These are phyloP conservation scores for Fusarium pseudocircinatum DNA, from an alignment of 2,329 filamentous ascomycete species.

Conservation along the genomic window DNA sequence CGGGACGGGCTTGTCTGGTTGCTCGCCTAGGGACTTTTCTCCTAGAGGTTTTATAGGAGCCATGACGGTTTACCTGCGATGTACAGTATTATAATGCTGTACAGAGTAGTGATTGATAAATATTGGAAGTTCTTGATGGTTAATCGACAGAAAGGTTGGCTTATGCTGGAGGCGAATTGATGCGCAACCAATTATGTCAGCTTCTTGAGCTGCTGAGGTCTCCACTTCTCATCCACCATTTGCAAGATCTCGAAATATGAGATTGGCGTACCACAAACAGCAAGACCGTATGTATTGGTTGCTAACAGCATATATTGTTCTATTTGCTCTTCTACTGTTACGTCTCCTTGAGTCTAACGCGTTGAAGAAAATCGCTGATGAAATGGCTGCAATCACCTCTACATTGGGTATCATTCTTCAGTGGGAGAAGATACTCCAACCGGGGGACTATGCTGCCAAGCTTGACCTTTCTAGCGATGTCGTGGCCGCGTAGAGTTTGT, in stretches of 20 bases:
- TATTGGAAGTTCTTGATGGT: neutral
- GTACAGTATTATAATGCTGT: neutral
- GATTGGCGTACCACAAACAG: neutral
- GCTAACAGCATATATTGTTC: neutral
- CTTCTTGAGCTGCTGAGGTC: neutral
- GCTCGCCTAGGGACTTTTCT: neutral
- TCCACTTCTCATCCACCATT: conserved; percentile 1
- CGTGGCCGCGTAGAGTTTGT: neutral
- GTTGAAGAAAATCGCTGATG: neutral
- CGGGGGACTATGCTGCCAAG: neutral
- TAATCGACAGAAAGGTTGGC: neutral
- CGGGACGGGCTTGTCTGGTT: conserved; percentile 52
- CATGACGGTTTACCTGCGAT: conserved; percentile 7
- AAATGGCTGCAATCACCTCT: neutral
- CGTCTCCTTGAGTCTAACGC: neutral
- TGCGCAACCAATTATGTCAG: conserved; percentile 3
- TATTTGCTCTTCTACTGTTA: neutral
- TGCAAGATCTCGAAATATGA: neutral
- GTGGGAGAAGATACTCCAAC: neutral
- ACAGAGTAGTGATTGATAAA: neutral
- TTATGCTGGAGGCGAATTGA: neutral
- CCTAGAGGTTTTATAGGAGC: conserved; percentile 21
- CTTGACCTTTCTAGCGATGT: neutral
- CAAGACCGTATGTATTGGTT: neutral
- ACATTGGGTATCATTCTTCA: neutral